Evolutionary conservation across 495 filamentous ascomycete genomes (phyloP), one percentile per base, ranked within the genome.

Genomic region (Terfezia claveryi): DNA sequence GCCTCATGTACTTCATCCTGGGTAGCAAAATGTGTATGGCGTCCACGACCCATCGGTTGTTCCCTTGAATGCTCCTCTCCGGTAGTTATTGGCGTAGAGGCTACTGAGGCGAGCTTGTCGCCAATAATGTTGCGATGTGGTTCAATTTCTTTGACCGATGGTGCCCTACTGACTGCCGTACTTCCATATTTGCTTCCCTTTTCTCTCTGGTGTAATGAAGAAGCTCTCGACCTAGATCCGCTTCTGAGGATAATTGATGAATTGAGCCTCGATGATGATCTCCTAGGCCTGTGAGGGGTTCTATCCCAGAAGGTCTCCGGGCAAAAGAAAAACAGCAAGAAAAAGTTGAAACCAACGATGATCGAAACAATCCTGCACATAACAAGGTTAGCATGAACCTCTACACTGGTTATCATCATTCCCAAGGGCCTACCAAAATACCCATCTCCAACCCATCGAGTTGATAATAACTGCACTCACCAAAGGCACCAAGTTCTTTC

Each of bases 291-390:
- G 76, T 61, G 83, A 75, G 88, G 89, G 3, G 81, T 81, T 20
- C 91, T 75, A 63, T 95, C 87, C 91, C 91, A 95, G 62, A 94
- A 94, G 0, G 88, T 94, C 68, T 98, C 91, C 0, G 91, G 91
- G 7, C 93, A 83, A 61, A 94, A 94, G 55, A 98, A 72, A 61
- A 94, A 94, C 1, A 95, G 71, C 1, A 92, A 67, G 9, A 75
- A 62, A 46, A 82, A 74, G 58, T 82, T 84, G 53, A 81, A 77
- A 0, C 77, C 87, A 38, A 89, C 87, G 32, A 94, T 68, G 1
- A 93, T 85, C 7, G 91, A 81, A 55, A 94, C 81, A 58, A 93
- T 79, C 83, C 81, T 82, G 59, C 8, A 20, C 14, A 54, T 16
- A 23, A 52, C 36, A 20, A 12, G 20, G 56, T 70, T 61, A 72